Conservation (phyloP, 352 stramenopile species). For the Detonula confervacea region DNA sequence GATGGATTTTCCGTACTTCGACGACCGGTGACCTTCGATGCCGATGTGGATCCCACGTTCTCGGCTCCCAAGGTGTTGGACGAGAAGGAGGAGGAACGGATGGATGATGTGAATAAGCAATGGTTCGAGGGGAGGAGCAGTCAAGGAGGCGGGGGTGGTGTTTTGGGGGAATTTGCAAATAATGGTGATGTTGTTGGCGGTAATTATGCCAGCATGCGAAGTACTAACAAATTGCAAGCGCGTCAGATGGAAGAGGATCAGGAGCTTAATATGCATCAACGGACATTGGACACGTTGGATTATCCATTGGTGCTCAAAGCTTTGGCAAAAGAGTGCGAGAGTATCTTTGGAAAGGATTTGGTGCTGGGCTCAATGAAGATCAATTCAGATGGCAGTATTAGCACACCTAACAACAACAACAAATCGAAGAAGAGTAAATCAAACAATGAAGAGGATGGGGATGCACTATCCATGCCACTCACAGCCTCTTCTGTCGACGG, state of each 20-base stretch:
- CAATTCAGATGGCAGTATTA: neutral
- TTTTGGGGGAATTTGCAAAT: neutral
- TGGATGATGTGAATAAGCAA: constrained; percentile 18
- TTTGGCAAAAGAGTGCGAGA: constrained; percentile 58
- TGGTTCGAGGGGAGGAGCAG: constrained; percentile 31
- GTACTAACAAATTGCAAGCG: constrained; percentile 1
- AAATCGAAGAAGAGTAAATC: constrained; percentile 5
- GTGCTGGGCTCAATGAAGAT: constrained; percentile 44
- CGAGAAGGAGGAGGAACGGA: constrained; percentile 44
- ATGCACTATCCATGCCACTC: constrained; percentile 52
- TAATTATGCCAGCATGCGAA: too few relatives aligned
- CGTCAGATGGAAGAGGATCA: constrained; percentile 33
- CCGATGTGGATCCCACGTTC: constrained; percentile 58
- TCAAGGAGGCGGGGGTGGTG: too few relatives aligned
- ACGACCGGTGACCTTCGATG: constrained; percentile 67
- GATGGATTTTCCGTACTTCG: constrained; percentile 70
- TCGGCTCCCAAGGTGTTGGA: constrained; percentile 51
- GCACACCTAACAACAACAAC: constrained; percentile 9
- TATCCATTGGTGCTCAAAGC: constrained; percentile 66
- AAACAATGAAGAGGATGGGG: constrained; percentile 10
- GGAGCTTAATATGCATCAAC: constrained; percentile 64
- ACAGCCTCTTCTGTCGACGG: constrained; percentile 47
- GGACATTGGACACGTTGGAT: constrained; percentile 74
- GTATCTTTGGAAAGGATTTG: constrained; percentile 49
- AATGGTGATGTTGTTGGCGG: constrained; percentile 5